Base-by-base conservation (phyloP, 768 basidiomycete species). In the Wakefieldia striispora region DNA sequence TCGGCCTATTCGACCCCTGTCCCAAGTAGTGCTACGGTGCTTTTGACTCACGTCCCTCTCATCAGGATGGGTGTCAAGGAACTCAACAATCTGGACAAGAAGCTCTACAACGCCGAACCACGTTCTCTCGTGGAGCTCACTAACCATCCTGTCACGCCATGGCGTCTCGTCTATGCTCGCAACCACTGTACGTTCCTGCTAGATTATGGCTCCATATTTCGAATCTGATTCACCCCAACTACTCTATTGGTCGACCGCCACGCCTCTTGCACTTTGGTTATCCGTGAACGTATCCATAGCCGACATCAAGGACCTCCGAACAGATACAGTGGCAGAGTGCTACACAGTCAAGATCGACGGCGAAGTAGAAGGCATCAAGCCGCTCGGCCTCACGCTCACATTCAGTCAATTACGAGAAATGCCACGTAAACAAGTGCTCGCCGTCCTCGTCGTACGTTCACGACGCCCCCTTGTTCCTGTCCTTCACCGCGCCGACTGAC, bases 81-180 rank as follows among this genome's bases (percentile, higher is more conserved):
- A 20, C 44, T 66, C 3, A 49, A 34, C 7, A 50, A 64, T n/a
- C 39, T 62, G 24, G 56, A 60, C 27, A 43, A 70, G 6, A 58
- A 75, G 8, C 87, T 86, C 3, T 82, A 80, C 70, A 89, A 89
- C 60, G 86, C 86, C 16, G 87, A 91, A 54, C 82, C 87, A 1
- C 68, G 73, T 2, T 73, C 76, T 16, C 73, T 89, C 12, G 75
- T 81, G 17, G 78, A 83, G 56, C 82, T 82, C 58, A 37, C 55
- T 26, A 59, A 49, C 41, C 50, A 66, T 19, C 61, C 74, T 6
- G 51, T 79, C 49, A 88, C 87, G 0, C 86, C 86, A 1, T 75
- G 78, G 45, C 76, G 77, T 39, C 71, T 84, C n/a, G 72, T 83
- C 10, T 91, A 86, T 58, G 81, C 80, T 51, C 80, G 88, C 29